A percentile compares a stretch with the other conserved stretches of the same genome.
phyloP scores from a whole-genome alignment of 1,139 yeast genomes.

The Lodderomyces jiufengensis region DNA sequence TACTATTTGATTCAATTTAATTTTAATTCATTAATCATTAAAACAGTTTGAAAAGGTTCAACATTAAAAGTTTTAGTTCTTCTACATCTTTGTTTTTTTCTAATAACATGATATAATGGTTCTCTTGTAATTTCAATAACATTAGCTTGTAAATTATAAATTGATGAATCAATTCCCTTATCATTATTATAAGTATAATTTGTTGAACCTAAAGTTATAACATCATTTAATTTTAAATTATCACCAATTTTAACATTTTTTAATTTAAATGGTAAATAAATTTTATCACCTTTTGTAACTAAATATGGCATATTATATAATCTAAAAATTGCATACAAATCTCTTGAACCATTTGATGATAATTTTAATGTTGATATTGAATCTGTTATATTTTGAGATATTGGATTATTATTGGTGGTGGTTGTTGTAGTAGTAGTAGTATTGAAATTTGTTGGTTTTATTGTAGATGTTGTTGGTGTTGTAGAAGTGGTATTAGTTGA shows the following conservation, averaged over 20 bases:
- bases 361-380: conserved; percentile 52
- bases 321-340: conserved; percentile 76
- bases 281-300: conserved; percentile 86
- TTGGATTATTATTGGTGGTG: background rate
- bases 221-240: conserved; percentile 64
- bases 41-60: conserved; percentile 77
- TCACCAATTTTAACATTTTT: conserved; percentile 81
- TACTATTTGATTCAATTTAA: conserved; percentile 18
- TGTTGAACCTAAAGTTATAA: conserved; percentile 80
- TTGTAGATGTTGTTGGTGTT: no score
- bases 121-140: conserved; percentile 85
- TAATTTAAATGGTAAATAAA: conserved; percentile 73
- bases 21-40: conserved; percentile 71
- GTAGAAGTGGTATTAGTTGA: no score
- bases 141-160: conserved; percentile 67
- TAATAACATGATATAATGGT: conserved; percentile 57
- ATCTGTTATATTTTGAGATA: conserved; percentile 1
- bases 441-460: no score
- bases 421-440: no score
- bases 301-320: conserved; percentile 83
- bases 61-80: conserved; percentile 74
- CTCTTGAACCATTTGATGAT: conserved; percentile 46
- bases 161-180: conserved; percentile 31
- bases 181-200: conserved; percentile 57
- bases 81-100: conserved; percentile 79